A percentile compares a stretch with the other conserved stretches of the same genome.
Conservation (phyloP, 2,329 filamentous ascomycete genomes). For the Pseudogymnoascus sp. region DNA sequence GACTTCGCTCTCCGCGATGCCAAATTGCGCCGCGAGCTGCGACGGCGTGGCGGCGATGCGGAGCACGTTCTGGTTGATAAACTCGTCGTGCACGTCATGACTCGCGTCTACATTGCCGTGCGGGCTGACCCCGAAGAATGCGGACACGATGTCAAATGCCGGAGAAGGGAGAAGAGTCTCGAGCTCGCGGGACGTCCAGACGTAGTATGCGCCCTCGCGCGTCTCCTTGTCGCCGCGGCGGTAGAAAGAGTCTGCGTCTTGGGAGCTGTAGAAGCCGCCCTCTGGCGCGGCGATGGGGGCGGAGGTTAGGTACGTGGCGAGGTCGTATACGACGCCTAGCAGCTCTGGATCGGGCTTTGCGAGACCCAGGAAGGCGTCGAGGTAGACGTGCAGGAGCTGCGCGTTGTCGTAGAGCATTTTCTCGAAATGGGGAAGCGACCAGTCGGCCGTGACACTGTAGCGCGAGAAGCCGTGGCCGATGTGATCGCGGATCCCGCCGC, state of each 20-base stretch:
- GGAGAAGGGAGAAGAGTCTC: slow-evolving; percentile 62
- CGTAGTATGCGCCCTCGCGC: slow-evolving; percentile 85
- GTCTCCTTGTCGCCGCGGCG: slow-evolving; percentile 69
- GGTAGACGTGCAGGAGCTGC: slow-evolving; percentile 72
- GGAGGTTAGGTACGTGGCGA: slow-evolving; percentile 77
- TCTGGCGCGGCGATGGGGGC: slow-evolving; percentile 55
- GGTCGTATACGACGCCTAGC: slow-evolving; percentile 67
- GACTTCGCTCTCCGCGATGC: slow-evolving; percentile 61
- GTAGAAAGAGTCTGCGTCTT: slow-evolving; percentile 80
- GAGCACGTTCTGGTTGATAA: slow-evolving; percentile 87
- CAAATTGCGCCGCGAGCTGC: slow-evolving; percentile 67
- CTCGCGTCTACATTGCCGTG: slow-evolving; percentile 79
- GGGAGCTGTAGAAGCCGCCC: slow-evolving; percentile 79
- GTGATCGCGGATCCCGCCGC: slow-evolving; percentile 64
- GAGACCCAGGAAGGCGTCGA: slow-evolving; percentile 66
- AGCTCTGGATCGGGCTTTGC: slow-evolving; percentile 54
- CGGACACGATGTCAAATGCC: slow-evolving; percentile 65
- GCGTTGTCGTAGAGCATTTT: slow-evolving; percentile 95
- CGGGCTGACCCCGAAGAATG: slow-evolving; percentile 74
- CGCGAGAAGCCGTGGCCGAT: slow-evolving; percentile 72
- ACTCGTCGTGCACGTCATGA: slow-evolving; percentile 86
- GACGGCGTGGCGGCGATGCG: slow-evolving; percentile 59
- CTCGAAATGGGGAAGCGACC: slow-evolving; percentile 93
- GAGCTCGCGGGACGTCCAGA: slow-evolving; percentile 87
- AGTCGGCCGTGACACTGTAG: slow-evolving; percentile 85